Conservation (phyloP, 2,329 filamentous ascomycete genomes). For the Zalaria obscura region DNA sequence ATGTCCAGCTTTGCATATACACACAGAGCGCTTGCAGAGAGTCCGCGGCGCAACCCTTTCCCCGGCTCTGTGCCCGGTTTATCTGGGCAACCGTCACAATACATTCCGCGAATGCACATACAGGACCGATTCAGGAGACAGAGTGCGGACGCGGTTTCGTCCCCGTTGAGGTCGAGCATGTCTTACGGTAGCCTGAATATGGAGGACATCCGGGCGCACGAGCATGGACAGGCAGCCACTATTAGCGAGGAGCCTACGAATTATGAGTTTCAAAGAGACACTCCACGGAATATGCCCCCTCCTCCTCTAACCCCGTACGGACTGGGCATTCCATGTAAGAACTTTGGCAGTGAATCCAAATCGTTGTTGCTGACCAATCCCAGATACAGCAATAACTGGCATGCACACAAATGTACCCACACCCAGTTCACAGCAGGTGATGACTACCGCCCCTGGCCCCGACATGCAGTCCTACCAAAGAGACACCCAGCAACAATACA, state of each 20-base stretch:
- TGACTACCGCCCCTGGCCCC: conserved; percentile 1
- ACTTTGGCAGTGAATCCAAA: background rate
- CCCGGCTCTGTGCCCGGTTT: background rate
- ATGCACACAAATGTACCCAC: background rate
- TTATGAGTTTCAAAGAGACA: conserved; percentile 3
- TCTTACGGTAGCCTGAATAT: conserved; percentile 20
- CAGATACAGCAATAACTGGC: background rate
- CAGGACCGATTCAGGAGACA: conserved; percentile 28
- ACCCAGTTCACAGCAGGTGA: too few relatives aligned
- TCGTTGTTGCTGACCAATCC: background rate
- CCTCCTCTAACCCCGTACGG: conserved; percentile 12
- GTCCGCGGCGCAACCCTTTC: conserved; percentile 3
- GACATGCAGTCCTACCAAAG: conserved; percentile 8
- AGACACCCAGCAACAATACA: conserved; percentile 9
- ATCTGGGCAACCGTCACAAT: background rate
- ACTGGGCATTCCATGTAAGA: conserved; percentile 19
- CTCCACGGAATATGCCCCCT: conserved; percentile 7
- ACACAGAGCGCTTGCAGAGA: conserved; percentile 7
- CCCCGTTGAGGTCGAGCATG: conserved; percentile 31
- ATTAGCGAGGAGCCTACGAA: background rate
- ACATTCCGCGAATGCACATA: conserved; percentile 26
- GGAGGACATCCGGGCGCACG: conserved; percentile 1
- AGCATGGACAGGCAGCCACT: background rate
- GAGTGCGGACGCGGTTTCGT: conserved; percentile 27
- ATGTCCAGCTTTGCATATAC: conserved; percentile 24